These are phyloP conservation scores for Kockovaella imperatae DNA, from an alignment of 768 basidiomycete genomes.

Conservation along the genomic window DNA sequence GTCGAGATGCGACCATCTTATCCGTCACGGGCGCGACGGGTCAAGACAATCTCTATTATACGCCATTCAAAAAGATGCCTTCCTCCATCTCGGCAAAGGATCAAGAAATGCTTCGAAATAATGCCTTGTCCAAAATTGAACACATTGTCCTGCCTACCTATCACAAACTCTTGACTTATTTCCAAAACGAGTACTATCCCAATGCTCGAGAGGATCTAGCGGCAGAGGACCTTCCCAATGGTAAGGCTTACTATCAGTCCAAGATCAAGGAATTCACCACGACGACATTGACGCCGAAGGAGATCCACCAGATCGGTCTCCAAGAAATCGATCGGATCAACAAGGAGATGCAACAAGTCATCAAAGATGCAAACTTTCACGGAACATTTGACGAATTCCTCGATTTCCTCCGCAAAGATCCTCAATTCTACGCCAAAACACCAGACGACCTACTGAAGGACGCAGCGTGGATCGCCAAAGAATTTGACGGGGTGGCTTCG, in stretches of 20 bases:
- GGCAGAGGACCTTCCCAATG: conserved; percentile 9
- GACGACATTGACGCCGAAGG: background rate
- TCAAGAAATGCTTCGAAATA: conserved; percentile 3
- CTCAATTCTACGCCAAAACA: conserved; percentile 15
- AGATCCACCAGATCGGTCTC: conserved; percentile 11
- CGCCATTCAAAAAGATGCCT: conserved; percentile 7
- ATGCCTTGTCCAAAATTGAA: background rate
- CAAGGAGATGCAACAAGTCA: conserved; percentile 4
- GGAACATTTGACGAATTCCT: conserved; percentile 9
- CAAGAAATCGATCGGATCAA: conserved; percentile 7
- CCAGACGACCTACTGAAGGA: conserved; percentile 11
- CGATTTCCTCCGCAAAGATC: conserved; percentile 10
- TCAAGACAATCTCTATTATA: conserved; percentile 8
- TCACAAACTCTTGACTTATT: conserved; percentile 6
- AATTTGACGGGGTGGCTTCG: conserved; percentile 10
- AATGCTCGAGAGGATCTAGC: conserved; percentile 8
- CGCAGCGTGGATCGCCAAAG: conserved; percentile 14
- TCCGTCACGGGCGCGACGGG: conserved; percentile 3
- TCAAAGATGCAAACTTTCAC: conserved; percentile 6
- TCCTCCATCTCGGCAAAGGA: background rate
- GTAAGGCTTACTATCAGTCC: conserved; percentile 10
- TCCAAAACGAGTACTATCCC: conserved; percentile 8
- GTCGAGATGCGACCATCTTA: conserved; percentile 7
- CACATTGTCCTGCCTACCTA: conserved; percentile 7
- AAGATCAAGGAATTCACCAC: conserved; percentile 16